phyloP scores from a whole-genome alignment of 805 yeast species.

The Ogataea minuta region DNA sequence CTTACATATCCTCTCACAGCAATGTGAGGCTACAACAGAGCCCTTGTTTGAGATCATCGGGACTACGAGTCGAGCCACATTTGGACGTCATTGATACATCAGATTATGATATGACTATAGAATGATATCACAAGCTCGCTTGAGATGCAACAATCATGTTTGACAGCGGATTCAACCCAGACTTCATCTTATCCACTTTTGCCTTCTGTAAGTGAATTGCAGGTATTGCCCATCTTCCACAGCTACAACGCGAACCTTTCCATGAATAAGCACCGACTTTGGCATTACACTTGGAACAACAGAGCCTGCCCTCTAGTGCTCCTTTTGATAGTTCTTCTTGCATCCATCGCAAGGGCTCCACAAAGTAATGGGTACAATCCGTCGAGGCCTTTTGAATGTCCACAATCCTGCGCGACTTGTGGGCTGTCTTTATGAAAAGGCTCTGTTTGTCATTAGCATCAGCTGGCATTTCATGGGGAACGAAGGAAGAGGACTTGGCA shows the following conservation, averaged over 20 bases:
- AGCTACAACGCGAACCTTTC: constrained; percentile 92
- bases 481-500: constrained; percentile 61
- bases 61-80: constrained; percentile 13
- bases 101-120: constrained; percentile 34
- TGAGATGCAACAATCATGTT: not conserved
- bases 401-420: constrained; percentile 57
- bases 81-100: constrained; percentile 20
- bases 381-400: constrained; percentile 55
- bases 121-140: constrained; percentile 13
- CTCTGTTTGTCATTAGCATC: constrained; percentile 62
- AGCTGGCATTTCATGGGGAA: constrained; percentile 62
- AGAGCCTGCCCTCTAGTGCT: constrained; percentile 80
- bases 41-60: constrained; percentile 16
- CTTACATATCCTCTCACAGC: constrained; percentile 10
- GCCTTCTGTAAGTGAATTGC: constrained; percentile 79
- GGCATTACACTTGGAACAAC: constrained; percentile 78
- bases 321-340: constrained; percentile 67
- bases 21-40: constrained; percentile 11
- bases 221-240: constrained; percentile 95
- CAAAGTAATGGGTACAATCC: constrained; percentile 78
- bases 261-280: constrained; percentile 92
- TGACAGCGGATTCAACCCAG: constrained; percentile 1
- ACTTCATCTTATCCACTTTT: constrained; percentile 66
- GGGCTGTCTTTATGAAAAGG: constrained; percentile 62
- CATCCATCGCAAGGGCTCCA: constrained; percentile 95